Evolutionary conservation across 1,139 yeast genomes (phyloP).

Genomic region (Casaregolazyma suthepensis): DNA sequence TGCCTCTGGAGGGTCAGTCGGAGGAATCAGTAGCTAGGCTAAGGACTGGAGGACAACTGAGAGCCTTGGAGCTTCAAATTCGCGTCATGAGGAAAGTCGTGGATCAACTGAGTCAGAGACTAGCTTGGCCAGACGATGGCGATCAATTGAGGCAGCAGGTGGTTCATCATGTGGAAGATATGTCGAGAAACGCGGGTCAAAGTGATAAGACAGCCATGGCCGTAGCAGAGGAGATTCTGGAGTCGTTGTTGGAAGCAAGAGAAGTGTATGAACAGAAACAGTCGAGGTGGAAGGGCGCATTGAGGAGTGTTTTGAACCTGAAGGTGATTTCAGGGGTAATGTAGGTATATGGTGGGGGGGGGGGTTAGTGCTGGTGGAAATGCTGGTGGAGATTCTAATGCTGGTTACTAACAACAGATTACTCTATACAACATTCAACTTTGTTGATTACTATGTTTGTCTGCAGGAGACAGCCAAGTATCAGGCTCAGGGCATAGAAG

Average conservation of each 20-base stretch:
- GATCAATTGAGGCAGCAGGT: not conserved
- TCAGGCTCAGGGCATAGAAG: constrained; percentile 3
- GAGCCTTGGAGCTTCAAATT: not conserved
- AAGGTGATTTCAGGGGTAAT: not conserved
- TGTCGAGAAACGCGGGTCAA: not conserved
- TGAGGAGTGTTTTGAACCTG: not conserved
- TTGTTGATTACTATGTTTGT: constrained; percentile 3
- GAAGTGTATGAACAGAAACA: not conserved
- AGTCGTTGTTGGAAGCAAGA: not conserved
- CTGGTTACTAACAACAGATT: not conserved
- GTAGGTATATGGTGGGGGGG: not conserved
- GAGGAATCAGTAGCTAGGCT: not conserved
- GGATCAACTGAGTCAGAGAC: not conserved
- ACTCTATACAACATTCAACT: constrained; percentile 4
- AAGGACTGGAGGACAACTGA: not conserved
- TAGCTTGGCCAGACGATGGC: not conserved
- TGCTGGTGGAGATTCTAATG: no score
- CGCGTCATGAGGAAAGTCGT: not conserved
- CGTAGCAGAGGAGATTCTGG: not conserved
- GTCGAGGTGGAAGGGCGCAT: not conserved
- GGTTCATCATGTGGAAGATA: not conserved
- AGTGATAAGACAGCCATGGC: not conserved
- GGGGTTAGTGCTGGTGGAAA: not conserved
- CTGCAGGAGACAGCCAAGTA: not conserved
- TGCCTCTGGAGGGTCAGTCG: not conserved